Base-by-base conservation (phyloP, 148 eudicot genomes). In the Suaeda aralocaspica region DNA sequence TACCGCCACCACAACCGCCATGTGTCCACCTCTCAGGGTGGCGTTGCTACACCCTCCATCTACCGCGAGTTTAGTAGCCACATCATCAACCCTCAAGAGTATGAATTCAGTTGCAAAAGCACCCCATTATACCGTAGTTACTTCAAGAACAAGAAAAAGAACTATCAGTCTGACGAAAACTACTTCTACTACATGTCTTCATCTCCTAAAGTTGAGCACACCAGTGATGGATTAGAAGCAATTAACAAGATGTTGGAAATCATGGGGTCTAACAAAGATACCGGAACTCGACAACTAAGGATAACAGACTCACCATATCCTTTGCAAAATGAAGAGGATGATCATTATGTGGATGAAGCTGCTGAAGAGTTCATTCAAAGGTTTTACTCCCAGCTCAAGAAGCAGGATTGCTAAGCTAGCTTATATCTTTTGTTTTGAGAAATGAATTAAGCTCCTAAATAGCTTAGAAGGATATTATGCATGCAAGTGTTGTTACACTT, bases 251-350 rank as follows among this genome's bases (percentile, higher is more conserved):
- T 81, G 25, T 49, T 87, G 7, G 86, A 84, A 51, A 75, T 77
- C 77, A 44, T 84, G n/a, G n/a, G 34, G 51, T 18, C 62, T 39
- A n/a, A n/a, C n/a, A n/a, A 39, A 53, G 11, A 74, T 82, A 65
- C 80, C 24, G n/a, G 92, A 81, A 36, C 75, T 4, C 41, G 89
- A 78, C 92, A 85, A 78, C 76, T 89, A 52, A 81, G 89, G 84
- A 71, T 89, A 4, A 87, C 90, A 4, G 96, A 89, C 56, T 89
- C 96, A 12, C 96, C 96, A 15, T 88, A 67, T 59, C 89, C 88
- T 10, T 9, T 86, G 51, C 61, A 67, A n/a, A 83, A 59, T 13
- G 82, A 81, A n/a, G 51, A 41, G 39, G 16, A 18, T 30, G 22
- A 59, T 31, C 63, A 33, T 6, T 82, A 72, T 29, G 88, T 92